Evolutionary conservation across 75 land plant species (phyloP).

Genomic region (Picea sitchensis): DNA sequence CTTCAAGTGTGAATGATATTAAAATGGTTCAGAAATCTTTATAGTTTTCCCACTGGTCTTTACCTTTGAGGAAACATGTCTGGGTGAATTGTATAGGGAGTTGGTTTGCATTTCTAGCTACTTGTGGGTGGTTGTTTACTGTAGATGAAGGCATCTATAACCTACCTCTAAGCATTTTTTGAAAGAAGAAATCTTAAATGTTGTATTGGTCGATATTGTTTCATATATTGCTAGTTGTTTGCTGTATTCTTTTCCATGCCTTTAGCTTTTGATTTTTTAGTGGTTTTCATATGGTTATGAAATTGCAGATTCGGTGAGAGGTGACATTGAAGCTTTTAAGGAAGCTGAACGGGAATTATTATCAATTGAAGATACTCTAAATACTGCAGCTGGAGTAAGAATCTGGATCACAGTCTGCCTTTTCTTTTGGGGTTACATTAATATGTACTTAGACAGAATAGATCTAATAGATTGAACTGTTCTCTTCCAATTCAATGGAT

Average conservation of each 20-base stretch:
- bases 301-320: slow-evolving; percentile 64
- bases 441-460: background rate
- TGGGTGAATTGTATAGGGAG: background rate
- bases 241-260: background rate
- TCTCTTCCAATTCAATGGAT: background rate
- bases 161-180: background rate
- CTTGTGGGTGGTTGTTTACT: background rate
- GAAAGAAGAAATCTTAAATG: background rate
- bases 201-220: background rate
- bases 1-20: background rate
- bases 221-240: background rate
- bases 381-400: slow-evolving; percentile 28
- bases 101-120: background rate
- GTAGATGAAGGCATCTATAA: background rate
- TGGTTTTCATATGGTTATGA: background rate
- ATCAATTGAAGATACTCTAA: slow-evolving; percentile 45
- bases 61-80: background rate
- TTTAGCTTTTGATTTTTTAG: background rate
- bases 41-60: background rate
- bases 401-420: background rate
- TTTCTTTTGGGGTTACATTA: background rate
- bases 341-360: slow-evolving; percentile 52
- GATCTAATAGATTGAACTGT: background rate
- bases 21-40: background rate
- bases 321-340: slow-evolving; percentile 53